Evolutionary conservation across 1,284 basidiomycete genomes (phyloP).

Genomic region (Fomitiporia mediterranea): DNA sequence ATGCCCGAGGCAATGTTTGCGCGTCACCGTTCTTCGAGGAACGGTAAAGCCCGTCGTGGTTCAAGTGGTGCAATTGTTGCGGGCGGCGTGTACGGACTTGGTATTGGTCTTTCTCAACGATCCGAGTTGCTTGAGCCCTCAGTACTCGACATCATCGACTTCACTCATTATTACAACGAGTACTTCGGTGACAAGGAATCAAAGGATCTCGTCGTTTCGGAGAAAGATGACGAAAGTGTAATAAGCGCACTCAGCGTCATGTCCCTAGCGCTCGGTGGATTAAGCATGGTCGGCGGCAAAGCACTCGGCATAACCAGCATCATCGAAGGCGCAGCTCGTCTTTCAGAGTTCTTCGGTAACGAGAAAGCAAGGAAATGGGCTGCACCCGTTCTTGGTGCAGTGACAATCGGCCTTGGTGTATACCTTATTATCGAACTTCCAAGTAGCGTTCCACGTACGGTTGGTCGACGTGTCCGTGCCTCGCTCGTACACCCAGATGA

Average conservation of each 20-base stretch:
- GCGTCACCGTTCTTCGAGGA: conserved; percentile 45
- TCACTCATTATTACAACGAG: conserved; percentile 72
- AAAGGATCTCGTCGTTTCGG: conserved; percentile 24
- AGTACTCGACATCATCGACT: conserved; percentile 84
- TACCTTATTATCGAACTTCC: conserved; percentile 92
- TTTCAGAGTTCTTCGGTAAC: conserved; percentile 80
- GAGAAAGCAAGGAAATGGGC: conserved; percentile 85
- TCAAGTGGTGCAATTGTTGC: conserved; percentile 58
- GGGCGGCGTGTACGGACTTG: conserved; percentile 67
- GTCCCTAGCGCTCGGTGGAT: conserved; percentile 77
- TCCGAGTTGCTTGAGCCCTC: conserved; percentile 69
- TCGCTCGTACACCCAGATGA: conserved; percentile 42
- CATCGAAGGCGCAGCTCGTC: conserved; percentile 70
- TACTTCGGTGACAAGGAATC: conserved; percentile 51
- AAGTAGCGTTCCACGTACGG: conserved; percentile 84
- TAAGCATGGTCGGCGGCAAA: conserved; percentile 84
- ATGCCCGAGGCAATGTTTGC: conserved; percentile 96
- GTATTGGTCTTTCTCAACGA: conserved; percentile 68
- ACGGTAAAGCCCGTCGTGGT: conserved; percentile 40
- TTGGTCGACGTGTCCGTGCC: conserved; percentile 74
- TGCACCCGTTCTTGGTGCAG: conserved; percentile 77
- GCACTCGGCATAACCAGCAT: conserved; percentile 74
- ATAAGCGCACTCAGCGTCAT: conserved; percentile 68
- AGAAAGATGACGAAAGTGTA: conserved; percentile 49
- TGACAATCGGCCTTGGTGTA: conserved; percentile 70